Evolutionary conservation across 768 basidiomycete genomes (phyloP), one percentile per base, ranked within the genome.

Genomic region (Termitomyces sp.): DNA sequence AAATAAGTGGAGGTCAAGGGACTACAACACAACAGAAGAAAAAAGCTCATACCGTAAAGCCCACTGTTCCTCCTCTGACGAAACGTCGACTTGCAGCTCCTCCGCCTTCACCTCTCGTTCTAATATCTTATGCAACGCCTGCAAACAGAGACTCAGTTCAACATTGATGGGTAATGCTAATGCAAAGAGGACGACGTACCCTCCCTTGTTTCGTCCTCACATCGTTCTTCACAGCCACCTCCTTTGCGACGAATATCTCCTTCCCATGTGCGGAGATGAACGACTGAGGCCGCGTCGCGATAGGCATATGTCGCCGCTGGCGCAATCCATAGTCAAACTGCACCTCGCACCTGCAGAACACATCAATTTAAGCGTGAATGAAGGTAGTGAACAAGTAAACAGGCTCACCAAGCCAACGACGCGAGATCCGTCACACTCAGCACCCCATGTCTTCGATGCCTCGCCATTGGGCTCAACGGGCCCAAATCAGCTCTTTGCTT

Each of bases 311-410:
- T 22, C 88, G 77, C 57, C 72, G 74, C 58, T 87, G 86, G 32
- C 82, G 81, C 40, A 91, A 74, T 3, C 88, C 82, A 65, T 92
- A 92, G 62, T 92, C 88, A 67, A 82, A 85, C 67, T 91, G 88
- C 6, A 90, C 79, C 66, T 91, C 90, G 65, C 90, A 92, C 90
- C 90, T 91, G 51, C n/a, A 43, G 5, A 55, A 37, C 3, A 13
- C 34, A 30, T 27, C 22, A 40, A 56, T 30, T 27, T 30, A 22
- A 46, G 5, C 13, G 7, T 30, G n/a, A 22, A 20, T 16, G 55
- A 10, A 22, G 37, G 43, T 40, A 49, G 3, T 39, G 12, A 30
- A 26, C 6, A 50, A 26, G 55, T 24, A 33, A 34, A 40, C 33
- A 4, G n/a, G 69, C 77, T 56, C 69, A 87, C 88, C 88, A 91